Base-by-base conservation (phyloP, 2,329 filamentous ascomycete species). In the Fusarium brevicatenulatum region DNA sequence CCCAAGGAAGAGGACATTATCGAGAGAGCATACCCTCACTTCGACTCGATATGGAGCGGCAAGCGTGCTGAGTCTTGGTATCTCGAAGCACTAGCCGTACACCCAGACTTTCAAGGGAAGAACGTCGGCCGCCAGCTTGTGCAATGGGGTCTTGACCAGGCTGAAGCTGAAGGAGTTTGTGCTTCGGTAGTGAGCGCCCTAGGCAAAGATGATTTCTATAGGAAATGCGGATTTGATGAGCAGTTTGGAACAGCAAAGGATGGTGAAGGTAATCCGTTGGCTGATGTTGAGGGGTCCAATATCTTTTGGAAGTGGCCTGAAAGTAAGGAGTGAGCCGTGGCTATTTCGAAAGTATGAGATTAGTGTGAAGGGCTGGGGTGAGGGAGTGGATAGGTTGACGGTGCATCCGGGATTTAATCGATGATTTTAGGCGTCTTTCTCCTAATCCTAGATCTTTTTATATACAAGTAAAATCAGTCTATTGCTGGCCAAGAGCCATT, bases 131-230 rank as follows among this genome's bases (percentile, higher is more conserved):
- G 76, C 9, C 71, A 71, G 30, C 78, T 87, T 12, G 83, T 85
- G 16, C 61, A 76, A 30, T 85, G 83, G 83, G 85, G 85, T 0
- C 69, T 86, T 1, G 74, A 82, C 2, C 72, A 77, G 40, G 82
- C 83, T 2, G 70, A 79, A 49, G 60, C 75, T 18, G 83, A 85
- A 16, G 77, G 76, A 1, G 69, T 85, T n/a, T 78, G 78, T 63
- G 80, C 83, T 30, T 83, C 80, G 25, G 82, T 86, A 1, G 76
- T 84, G 21, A 78, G 80, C 46, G 81, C 82, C 9, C 72, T 80
- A 9, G 81, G 79, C 4, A 85, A 80, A 25, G 82, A 85, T 25
- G 74, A 56, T 1, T 86, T 86, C 61, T 86, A 76, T 13, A 49
- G 19, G 1, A 76, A 69, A 18, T 73, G 74, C 13, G 73, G 74